Conservation (phyloP, 73 alveolate species). For the Blepharisma japonicum region DNA sequence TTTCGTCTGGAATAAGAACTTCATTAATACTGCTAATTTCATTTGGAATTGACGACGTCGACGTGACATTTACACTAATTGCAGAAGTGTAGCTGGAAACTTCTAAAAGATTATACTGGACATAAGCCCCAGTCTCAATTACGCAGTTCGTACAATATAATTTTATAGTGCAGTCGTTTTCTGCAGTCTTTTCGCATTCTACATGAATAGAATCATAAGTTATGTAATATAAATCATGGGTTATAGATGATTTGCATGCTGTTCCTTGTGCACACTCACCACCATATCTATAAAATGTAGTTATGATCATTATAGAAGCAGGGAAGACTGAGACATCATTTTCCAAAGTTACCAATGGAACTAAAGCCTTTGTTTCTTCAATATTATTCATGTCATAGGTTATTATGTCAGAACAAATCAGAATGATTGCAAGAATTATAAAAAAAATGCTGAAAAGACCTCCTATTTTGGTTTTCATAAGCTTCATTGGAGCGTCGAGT, state of each 20-base stretch:
- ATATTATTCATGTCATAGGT: not conserved
- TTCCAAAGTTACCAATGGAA: conserved; percentile 19
- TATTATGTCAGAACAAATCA: not conserved
- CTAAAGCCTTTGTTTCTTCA: conserved; percentile 3
- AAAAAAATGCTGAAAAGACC: not conserved
- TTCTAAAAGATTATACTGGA: not conserved
- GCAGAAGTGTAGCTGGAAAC: not conserved
- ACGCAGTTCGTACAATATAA: not conserved
- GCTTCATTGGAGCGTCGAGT: not conserved
- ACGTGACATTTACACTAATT: not conserved
- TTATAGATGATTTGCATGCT: not conserved
- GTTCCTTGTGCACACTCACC: not conserved
- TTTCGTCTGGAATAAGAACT: not conserved
- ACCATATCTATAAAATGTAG: not conserved
- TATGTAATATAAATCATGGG: no score
- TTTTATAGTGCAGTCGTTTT: not conserved
- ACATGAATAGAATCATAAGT: not conserved
- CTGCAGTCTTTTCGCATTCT: not conserved
- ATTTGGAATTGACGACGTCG: not conserved
- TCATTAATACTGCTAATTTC: not conserved
- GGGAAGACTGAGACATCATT: not conserved
- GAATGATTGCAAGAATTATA: not conserved
- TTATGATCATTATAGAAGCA: not conserved
- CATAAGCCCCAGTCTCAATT: not conserved
- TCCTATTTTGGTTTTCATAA: not conserved